Percentiles rank a stretch among this genome's conserved stretches.
Conservation (phyloP, 2,329 filamentous ascomycete species). For the Pseudogymnoascus sp. region DNA sequence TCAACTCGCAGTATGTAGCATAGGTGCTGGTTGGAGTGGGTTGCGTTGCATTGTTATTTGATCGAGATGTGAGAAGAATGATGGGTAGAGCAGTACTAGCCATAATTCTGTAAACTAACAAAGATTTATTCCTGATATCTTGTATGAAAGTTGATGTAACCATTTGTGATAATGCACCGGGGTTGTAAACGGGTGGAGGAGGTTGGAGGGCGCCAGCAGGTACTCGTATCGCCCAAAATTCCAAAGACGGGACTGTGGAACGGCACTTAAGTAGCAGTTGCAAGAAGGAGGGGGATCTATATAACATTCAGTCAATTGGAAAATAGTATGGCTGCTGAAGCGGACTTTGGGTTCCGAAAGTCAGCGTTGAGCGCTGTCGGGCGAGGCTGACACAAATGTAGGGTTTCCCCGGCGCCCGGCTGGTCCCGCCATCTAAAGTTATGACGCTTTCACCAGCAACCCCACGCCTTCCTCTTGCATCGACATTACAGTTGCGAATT, state of each 20-base stretch:
- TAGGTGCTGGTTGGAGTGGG: conserved; percentile 10
- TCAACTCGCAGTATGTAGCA: conserved; percentile 11
- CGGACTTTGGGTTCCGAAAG: neutral
- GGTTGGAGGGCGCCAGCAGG: neutral
- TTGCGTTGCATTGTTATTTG: conserved; percentile 10
- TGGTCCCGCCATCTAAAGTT: neutral
- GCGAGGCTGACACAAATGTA: conserved; percentile 3
- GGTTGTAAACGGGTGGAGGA: neutral
- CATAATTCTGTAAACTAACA: conserved; percentile 9
- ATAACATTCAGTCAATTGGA: neutral
- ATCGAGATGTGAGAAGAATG: conserved; percentile 6
- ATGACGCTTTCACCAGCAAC: neutral
- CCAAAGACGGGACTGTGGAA: neutral
- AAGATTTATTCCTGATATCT: conserved; percentile 1
- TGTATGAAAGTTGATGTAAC: neutral
- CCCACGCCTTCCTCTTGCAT: neutral
- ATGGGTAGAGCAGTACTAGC: conserved; percentile 9
- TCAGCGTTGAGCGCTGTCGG: neutral
- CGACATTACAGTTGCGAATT: neutral
- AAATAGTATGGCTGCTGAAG: neutral
- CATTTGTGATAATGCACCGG: neutral
- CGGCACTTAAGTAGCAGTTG: neutral
- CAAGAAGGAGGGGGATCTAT: neutral
- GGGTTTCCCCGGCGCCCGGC: neutral
- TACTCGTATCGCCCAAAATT: neutral